phyloP scores from a whole-genome alignment of 2,329 filamentous ascomycete species.

The Aspergillus viridinutans region DNA sequence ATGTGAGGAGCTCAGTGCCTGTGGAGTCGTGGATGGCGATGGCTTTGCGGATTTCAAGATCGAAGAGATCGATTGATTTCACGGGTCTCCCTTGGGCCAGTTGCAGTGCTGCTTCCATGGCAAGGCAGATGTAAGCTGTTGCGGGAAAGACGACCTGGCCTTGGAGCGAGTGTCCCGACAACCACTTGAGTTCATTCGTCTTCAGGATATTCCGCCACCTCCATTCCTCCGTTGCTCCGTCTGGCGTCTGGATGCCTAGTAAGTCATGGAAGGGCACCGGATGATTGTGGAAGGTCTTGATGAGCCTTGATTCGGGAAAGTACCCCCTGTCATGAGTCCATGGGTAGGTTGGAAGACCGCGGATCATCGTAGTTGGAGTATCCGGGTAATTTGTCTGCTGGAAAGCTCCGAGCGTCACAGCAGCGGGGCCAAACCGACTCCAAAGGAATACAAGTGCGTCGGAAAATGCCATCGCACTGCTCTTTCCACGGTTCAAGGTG shows the following conservation, averaged over 20 bases:
- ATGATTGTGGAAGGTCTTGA: neutral
- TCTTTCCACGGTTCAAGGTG: too few relatives aligned
- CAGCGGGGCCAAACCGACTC: too few relatives aligned
- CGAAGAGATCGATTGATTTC: neutral
- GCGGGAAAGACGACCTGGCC: conserved; percentile 23
- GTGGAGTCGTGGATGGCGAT: neutral
- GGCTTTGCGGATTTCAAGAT: neutral
- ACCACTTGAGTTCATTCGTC: conserved; percentile 18
- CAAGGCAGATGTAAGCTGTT: conserved; percentile 15
- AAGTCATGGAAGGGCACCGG: neutral
- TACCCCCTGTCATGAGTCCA: conserved; percentile 6
- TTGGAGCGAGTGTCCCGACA: conserved; percentile 20
- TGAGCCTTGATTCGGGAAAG: conserved; percentile 3
- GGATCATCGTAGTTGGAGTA: too few relatives aligned
- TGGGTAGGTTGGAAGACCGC: conserved; percentile 5
- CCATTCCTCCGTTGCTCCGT: neutral
- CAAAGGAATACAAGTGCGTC: too few relatives aligned
- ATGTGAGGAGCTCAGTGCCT: neutral
- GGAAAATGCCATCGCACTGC: too few relatives aligned
- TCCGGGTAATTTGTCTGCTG: too few relatives aligned
- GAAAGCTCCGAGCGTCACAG: too few relatives aligned
- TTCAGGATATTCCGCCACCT: conserved; percentile 17
- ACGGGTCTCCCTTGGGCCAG: neutral
- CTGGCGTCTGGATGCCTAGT: neutral
- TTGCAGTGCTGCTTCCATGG: conserved; percentile 8